A percentile compares a stretch with the other conserved stretches of the same genome.
Conservation (phyloP, 441 rosid genomes). For the Geranium incanum region DNA sequence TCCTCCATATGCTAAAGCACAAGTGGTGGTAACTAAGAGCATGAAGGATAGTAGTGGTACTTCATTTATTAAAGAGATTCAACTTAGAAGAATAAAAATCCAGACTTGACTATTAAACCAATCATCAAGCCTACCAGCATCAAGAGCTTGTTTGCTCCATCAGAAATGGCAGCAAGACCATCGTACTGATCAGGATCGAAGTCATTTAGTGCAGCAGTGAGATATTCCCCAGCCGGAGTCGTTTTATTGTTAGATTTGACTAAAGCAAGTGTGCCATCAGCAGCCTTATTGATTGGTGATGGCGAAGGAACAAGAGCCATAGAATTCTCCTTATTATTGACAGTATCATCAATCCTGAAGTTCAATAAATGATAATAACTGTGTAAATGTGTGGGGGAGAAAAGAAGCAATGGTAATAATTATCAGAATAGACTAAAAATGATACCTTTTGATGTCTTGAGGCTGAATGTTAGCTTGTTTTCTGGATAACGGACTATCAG, state of each 20-base stretch:
- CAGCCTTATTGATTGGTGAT: slow-evolving; percentile 38
- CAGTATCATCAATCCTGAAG: slow-evolving; percentile 46
- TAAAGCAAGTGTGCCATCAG: slow-evolving; percentile 59
- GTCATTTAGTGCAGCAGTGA: slow-evolving; percentile 86
- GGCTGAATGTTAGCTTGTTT: slow-evolving; percentile 44
- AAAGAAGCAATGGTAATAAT: not conserved
- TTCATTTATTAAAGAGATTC: not conserved
- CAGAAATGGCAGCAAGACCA: slow-evolving; percentile 94
- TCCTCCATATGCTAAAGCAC: no score
- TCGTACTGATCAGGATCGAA: slow-evolving; percentile 94
- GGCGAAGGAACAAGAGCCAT: slow-evolving; percentile 45
- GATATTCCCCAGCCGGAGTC: slow-evolving; percentile 97
- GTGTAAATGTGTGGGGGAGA: not conserved
- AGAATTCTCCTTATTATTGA: slow-evolving; percentile 31
- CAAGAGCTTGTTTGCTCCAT: slow-evolving; percentile 98
- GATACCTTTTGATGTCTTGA: slow-evolving; percentile 54
- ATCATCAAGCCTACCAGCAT: slow-evolving; percentile 70
- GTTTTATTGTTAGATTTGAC: slow-evolving; percentile 67
- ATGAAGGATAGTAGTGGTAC: not conserved
- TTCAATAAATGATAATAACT: slow-evolving; percentile 16
- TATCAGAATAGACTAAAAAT: not conserved
- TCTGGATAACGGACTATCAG: slow-evolving; percentile 41
- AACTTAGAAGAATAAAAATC: not conserved
- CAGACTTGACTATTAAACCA: slow-evolving; percentile 19
- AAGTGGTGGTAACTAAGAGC: not conserved